phyloP scores from a whole-genome alignment of 1,139 yeast genomes.

The Lizanozyma gosingica region DNA sequence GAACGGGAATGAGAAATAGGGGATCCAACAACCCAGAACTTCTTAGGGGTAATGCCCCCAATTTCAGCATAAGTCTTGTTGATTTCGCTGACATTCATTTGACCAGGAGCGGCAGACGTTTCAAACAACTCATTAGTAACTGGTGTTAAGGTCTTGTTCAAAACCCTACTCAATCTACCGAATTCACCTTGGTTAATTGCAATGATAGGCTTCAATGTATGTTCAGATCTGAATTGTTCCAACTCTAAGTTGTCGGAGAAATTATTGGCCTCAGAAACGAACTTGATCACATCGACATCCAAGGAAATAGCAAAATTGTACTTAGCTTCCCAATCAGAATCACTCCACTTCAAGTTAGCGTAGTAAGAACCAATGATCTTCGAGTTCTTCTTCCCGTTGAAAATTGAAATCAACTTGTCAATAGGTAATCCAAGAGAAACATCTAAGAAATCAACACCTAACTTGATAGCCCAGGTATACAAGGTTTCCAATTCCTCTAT shows the following conservation, averaged over 20 bases:
- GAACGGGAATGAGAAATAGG: conserved; percentile 86
- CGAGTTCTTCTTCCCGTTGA: conserved; percentile 47
- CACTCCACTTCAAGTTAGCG: conserved; percentile 56
- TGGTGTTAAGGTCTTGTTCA: conserved; percentile 73
- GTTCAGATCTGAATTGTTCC: conserved; percentile 55
- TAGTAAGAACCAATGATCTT: conserved; percentile 68
- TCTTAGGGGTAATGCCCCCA: conserved; percentile 51
- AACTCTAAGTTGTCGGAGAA: conserved; percentile 63
- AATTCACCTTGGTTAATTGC: conserved; percentile 73
- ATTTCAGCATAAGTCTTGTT: conserved; percentile 49
- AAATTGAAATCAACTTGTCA: conserved; percentile 29
- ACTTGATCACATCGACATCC: conserved; percentile 69
- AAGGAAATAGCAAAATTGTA: conserved; percentile 58
- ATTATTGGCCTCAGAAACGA: conserved; percentile 66
- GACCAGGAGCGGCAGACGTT: conserved; percentile 70
- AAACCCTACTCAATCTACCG: conserved; percentile 74
- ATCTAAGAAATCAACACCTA: conserved; percentile 52
- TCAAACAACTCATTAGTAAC: conserved; percentile 65
- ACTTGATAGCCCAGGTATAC: conserved; percentile 54
- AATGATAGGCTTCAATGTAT: conserved; percentile 55
- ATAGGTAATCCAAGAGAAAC: conserved; percentile 26
- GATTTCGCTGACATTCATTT: conserved; percentile 53
- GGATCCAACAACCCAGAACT: conserved; percentile 70
- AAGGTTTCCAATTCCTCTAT: conserved; percentile 40
- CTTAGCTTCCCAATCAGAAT: conserved; percentile 65